phyloP scores from a whole-genome alignment of 164 flowering plant genomes.

The Hamamelis virginiana region DNA sequence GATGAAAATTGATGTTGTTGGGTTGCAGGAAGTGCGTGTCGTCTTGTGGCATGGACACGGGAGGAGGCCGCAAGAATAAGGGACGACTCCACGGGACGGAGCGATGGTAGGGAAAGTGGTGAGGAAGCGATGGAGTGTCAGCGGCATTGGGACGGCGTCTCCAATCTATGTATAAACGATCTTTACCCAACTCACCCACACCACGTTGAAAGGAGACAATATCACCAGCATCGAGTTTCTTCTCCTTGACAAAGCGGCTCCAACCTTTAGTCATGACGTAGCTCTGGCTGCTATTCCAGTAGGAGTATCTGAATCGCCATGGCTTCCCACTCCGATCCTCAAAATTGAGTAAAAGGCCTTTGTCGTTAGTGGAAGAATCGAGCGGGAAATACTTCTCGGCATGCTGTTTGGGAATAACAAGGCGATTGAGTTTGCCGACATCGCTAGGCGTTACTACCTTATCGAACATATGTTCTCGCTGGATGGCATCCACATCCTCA shows the following conservation, averaged over 20 bases:
- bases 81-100: slow-evolving; percentile 35
- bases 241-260: slow-evolving; percentile 96
- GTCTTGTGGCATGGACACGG: slow-evolving; percentile 1
- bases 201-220: slow-evolving; percentile 84
- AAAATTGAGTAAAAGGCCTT: slow-evolving; percentile 75
- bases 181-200: slow-evolving; percentile 47
- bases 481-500: slow-evolving; percentile 17
- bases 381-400: slow-evolving; percentile 95
- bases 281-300: slow-evolving; percentile 99
- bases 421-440: slow-evolving; percentile 88
- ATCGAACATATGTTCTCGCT: slow-evolving; percentile 93
- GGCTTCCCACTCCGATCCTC: slow-evolving; percentile 81
- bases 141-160: slow-evolving; percentile 57
- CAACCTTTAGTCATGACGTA: slow-evolving; percentile 99
- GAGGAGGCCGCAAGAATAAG: slow-evolving; percentile 15
- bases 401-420: slow-evolving; percentile 94
- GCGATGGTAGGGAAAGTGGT: slow-evolving; percentile 22
- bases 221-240: slow-evolving; percentile 90
- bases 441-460: slow-evolving; percentile 96
- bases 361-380: slow-evolving; percentile 66
- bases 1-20: slow-evolving; percentile 18
- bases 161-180: slow-evolving; percentile 79
- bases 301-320: slow-evolving; percentile 91
- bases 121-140: slow-evolving; percentile 15
- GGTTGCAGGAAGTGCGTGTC: slow-evolving; percentile 14